Base-by-base conservation (phyloP, 2,329 filamentous ascomycete species). In the Colletotrichum orchidophilum region DNA sequence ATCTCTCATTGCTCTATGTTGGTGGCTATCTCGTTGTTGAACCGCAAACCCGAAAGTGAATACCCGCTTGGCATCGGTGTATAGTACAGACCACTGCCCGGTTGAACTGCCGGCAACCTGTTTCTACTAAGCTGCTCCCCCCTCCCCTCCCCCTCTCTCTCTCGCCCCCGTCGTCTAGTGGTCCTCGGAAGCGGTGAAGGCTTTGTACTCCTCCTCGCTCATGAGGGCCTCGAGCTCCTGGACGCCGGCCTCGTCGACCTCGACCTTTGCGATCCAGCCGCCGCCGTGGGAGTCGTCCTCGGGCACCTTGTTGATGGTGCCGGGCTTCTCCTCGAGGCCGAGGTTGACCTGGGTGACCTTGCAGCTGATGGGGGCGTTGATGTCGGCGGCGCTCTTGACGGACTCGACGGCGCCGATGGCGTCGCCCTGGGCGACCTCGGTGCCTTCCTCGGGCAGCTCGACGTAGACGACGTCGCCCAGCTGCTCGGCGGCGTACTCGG, bases 401-500 rank as follows among this genome's bases (percentile, higher is more conserved):
- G 95, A 98, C 87, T 99, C 96, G 77, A 99, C 96, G 72, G 96
- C 95, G 75, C 96, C 96, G 76, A 98, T 93, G 74, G 93, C 88
- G 80, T 98, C 96, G 78, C 95, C 95, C 68, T 91, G 88, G 70
- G 84, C 83, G 73, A 97, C 88, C 77, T 92, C 89, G 76, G 91
- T 85, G 75, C 90, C 92, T 66, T 87, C 80, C 75, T 92, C 87
- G 67, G 96, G 96, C 33, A 99, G 92, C 87, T 99, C 96, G 78
- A 98, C 95, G 86, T 93, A 99, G 80, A 99, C 96, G 71, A 98
- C 95, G 81, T 99, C 96, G 76, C 96, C 96, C 73, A 99, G 93
- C 75, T 94, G 92, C 78, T 97, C 90, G 75, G 96, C 94, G 24
- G 96, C 96, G 87, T 97, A 98, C 76, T 92, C 87, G 67, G 94